Base-by-base conservation (phyloP, 768 basidiomycete genomes). In the Serendipita sp. region DNA sequence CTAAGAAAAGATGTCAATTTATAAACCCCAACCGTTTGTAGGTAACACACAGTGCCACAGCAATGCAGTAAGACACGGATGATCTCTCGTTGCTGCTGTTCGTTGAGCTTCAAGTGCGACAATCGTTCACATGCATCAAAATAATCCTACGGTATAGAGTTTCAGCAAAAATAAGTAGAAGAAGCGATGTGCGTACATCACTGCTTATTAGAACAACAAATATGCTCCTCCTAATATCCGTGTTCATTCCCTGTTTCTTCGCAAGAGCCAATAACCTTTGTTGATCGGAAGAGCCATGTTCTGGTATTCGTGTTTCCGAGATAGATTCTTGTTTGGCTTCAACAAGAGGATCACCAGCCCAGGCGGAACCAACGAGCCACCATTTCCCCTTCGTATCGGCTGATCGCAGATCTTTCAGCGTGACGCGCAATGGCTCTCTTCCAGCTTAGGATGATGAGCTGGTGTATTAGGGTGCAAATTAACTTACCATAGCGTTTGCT, bases 291-390 rank as follows among this genome's bases (percentile, higher is more conserved):
- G 71, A 70, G 46, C 75, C 75, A 48, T 72, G 72, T 7, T 68
- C 69, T 16, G 68, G 69, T 46, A 73, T 70, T 48, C 73, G 70
- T 24, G 5, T n/a, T n/a, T 53, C 32, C 48, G 5, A 10, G 16
- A 53, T 41, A 41, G 41, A 41, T 34, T 74, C 73, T 3, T 74
- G 78, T 65, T 81, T 81, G 48, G 79, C 81, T 65, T 97, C 94
- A 18, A 86, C 78, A 2, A 97, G 80, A 5, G 96, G 94, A 70
- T 97, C 86, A 1, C 94, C 94, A 37, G 81, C 81, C 95, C 95
- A 99, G 0, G 90, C 95, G 1, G 95, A 92, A 16, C 95, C 96
- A 41, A 97, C 90, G 1, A 97, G 79, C 95, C 96, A 98, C 96
- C 96, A 98, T 76, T 96, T 96, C 3, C 94, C 96, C 71, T 85